These are phyloP conservation scores for Melaleuca alternifolia DNA, from an alignment of 345 rosid species.

Conservation along the genomic window DNA sequence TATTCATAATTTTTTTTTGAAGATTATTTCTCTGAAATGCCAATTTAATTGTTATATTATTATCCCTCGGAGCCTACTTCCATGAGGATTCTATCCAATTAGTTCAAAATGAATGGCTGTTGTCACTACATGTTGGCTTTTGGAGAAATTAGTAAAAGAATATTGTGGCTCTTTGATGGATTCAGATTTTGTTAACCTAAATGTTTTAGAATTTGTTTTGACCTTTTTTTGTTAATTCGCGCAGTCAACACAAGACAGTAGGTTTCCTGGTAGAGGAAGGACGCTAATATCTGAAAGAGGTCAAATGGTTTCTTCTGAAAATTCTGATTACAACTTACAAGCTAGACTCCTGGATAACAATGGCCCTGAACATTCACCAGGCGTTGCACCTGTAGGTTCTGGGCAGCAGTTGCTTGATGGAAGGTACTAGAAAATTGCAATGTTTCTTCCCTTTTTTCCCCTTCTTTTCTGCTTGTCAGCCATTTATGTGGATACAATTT, in stretches of 20 bases:
- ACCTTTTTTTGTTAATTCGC: neutral
- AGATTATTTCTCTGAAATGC: neutral
- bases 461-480: neutral
- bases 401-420: conserved; percentile 27
- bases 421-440: conserved; percentile 27
- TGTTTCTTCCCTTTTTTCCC: neutral
- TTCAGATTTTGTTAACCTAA: neutral
- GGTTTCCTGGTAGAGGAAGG: conserved; percentile 86
- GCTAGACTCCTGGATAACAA: conserved; percentile 67
- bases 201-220: neutral
- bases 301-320: conserved; percentile 26
- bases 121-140: neutral
- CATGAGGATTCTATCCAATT: neutral
- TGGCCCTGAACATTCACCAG: conserved; percentile 25
- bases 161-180: neutral
- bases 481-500: neutral
- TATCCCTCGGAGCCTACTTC: neutral
- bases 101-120: neutral
- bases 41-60: neutral
- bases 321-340: conserved; percentile 64
- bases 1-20: neutral
- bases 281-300: conserved; percentile 41
- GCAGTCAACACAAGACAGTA: conserved; percentile 54
- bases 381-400: conserved; percentile 2
- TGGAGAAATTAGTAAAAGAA: neutral